phyloP scores from a whole-genome alignment of 768 basidiomycete species.

The Lentinula edodes region DNA sequence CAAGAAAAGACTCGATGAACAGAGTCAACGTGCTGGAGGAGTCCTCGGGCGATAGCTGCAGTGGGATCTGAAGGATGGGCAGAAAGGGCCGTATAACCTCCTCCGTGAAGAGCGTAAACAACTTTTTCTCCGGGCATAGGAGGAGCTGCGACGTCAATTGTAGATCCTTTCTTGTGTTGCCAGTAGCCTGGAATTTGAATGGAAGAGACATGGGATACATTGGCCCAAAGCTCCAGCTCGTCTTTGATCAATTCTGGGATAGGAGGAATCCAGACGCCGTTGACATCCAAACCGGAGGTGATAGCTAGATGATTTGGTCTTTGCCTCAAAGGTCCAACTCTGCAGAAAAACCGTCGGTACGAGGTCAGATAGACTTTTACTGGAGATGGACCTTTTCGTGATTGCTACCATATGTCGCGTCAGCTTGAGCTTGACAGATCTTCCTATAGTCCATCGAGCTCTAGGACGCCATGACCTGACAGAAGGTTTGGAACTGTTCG shows the following conservation, averaged over 20 bases:
- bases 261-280: conserved; percentile 45
- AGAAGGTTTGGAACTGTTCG: background rate
- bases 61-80: conserved; percentile 52
- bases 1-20: conserved; percentile 51
- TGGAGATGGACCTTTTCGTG: conserved; percentile 20
- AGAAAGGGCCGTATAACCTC: conserved; percentile 47
- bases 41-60: conserved; percentile 36
- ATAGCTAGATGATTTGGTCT: conserved; percentile 37
- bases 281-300: conserved; percentile 30
- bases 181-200: conserved; percentile 53
- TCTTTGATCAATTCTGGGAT: conserved; percentile 37
- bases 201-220: conserved; percentile 31
- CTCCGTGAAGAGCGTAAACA: conserved; percentile 60
- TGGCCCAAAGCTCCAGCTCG: conserved; percentile 35
- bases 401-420: conserved; percentile 23
- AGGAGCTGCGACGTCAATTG: conserved; percentile 27
- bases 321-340: conserved; percentile 27
- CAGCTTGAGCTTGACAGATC: conserved; percentile 30
- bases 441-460: conserved; percentile 39
- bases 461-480: conserved; percentile 37
- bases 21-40: conserved; percentile 38
- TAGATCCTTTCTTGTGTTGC: conserved; percentile 37
- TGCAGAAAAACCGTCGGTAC: conserved; percentile 12
- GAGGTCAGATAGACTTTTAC: background rate
- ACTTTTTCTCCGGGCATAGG: conserved; percentile 50